Percentiles rank a stretch among this genome's conserved stretches.
phyloP scores from a whole-genome alignment of 768 basidiomycete species.

The Psilocybe cyanescens region DNA sequence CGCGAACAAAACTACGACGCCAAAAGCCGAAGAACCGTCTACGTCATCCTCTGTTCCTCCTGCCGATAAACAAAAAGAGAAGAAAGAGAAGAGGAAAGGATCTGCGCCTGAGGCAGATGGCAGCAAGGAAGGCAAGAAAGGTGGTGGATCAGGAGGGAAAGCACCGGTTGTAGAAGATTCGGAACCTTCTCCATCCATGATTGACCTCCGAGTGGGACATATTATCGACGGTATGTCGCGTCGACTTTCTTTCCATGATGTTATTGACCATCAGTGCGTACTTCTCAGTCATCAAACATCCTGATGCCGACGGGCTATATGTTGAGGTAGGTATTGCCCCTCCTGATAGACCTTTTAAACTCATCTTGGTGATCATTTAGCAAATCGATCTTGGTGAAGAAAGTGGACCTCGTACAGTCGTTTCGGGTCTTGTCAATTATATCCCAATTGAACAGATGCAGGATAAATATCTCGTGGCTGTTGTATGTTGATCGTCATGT shows the following conservation, averaged over 20 bases:
- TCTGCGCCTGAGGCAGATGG: conserved; percentile 39
- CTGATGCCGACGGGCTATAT: conserved; percentile 97
- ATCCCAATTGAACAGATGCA: conserved; percentile 95
- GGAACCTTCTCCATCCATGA: conserved; percentile 94
- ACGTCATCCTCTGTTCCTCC: conserved; percentile 18
- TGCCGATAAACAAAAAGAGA: conserved; percentile 49
- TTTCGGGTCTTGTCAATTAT: conserved; percentile 96
- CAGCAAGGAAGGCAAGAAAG: conserved; percentile 35
- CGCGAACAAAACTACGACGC: conserved; percentile 26
- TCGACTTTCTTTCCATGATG: background rate
- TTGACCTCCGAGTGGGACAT: conserved; percentile 92
- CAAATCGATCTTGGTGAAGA: conserved; percentile 97
- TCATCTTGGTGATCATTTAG: conserved; percentile 39
- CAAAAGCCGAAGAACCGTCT: conserved; percentile 22
- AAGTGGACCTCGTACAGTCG: conserved; percentile 92
- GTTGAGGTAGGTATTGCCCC: conserved; percentile 65
- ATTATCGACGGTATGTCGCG: conserved; percentile 82
- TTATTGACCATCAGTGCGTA: background rate
- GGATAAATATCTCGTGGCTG: conserved; percentile 79
- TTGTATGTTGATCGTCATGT: conserved; percentile 51
- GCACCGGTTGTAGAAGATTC: conserved; percentile 66
- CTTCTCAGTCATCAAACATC: conserved; percentile 86
- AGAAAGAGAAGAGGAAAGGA: conserved; percentile 65
- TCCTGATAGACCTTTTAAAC: background rate
- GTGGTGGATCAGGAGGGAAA: conserved; percentile 37